Evolutionary conservation across 75 land plant genomes (phyloP).

Genomic region (Adiantum capillusveneris): DNA sequence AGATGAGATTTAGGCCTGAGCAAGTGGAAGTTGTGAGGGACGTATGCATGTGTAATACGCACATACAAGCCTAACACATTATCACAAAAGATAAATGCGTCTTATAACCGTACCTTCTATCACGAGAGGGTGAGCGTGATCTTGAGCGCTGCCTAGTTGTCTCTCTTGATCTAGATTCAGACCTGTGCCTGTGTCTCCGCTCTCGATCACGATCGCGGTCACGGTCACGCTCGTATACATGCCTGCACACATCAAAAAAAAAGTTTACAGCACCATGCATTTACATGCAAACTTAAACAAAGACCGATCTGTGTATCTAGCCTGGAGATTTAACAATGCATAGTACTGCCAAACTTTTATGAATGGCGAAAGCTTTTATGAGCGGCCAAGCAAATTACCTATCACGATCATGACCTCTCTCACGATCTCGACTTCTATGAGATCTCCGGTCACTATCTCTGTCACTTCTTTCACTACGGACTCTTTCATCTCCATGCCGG

Average conservation of each 20-base stretch:
- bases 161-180: conserved; percentile 58
- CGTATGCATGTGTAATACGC: too few species aligned
- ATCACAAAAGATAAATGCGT: too few species aligned
- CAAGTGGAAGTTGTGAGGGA: too few species aligned
- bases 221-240: conserved; percentile 10
- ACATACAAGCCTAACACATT: too few species aligned
- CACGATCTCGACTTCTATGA: conserved; percentile 13
- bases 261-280: too few species aligned
- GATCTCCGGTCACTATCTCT: conserved; percentile 14
- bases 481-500: conserved; percentile 15
- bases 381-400: conserved; percentile 5
- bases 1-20: too few species aligned
- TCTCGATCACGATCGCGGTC: conserved; percentile 68
- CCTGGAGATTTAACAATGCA: too few species aligned
- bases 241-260: neutral
- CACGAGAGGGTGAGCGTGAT: conserved; percentile 52
- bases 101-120: neutral
- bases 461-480: conserved; percentile 15
- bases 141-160: conserved; percentile 61
- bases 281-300: too few species aligned
- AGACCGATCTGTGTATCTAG: too few species aligned
- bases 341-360: too few species aligned
- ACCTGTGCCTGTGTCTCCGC: conserved; percentile 66
- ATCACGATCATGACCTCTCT: conserved; percentile 30
- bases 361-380: neutral